Conservation (phyloP, 768 basidiomycete species). For the Russula virescens region DNA sequence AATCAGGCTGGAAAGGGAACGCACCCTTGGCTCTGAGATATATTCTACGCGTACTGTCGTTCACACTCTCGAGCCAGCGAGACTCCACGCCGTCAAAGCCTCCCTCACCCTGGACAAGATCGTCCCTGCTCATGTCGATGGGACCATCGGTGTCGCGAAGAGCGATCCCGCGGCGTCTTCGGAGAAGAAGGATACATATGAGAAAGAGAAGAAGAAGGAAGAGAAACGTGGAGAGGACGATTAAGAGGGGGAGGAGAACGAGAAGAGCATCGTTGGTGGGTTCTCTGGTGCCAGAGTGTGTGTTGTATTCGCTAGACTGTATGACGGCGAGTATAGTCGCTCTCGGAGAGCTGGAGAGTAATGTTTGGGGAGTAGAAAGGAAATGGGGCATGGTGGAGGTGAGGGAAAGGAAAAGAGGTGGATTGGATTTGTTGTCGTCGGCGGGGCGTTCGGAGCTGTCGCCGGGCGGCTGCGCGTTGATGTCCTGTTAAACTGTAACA, state of each 20-base stretch:
- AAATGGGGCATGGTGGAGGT: neutral
- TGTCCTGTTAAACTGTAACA: neutral
- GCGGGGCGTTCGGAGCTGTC: too few relatives aligned
- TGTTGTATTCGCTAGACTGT: neutral
- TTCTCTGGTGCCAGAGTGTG: conserved; percentile 20
- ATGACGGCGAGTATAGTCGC: conserved; percentile 5
- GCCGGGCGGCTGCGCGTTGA: neutral
- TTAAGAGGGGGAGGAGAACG: conserved; percentile 88
- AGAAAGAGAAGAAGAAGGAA: conserved; percentile 91
- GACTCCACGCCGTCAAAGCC: conserved; percentile 89
- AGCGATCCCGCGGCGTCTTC: conserved; percentile 68
- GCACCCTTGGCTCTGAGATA: conserved; percentile 87
- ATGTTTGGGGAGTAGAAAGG: neutral
- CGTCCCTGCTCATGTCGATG: conserved; percentile 87
- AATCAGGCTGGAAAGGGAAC: conserved; percentile 24
- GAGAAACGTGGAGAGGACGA: conserved; percentile 88
- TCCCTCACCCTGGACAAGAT: conserved; percentile 85
- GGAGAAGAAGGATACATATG: conserved; percentile 79
- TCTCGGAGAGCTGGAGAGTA: neutral
- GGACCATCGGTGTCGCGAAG: conserved; percentile 88
- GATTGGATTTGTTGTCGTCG: neutral
- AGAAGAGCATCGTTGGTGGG: conserved; percentile 60
- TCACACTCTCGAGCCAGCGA: conserved; percentile 85
- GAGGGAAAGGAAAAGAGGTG: neutral
- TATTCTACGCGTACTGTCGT: conserved; percentile 56